Evolutionary conservation across 306 rosid genomes (phyloP).

Genomic region (Rosa multiflora): DNA sequence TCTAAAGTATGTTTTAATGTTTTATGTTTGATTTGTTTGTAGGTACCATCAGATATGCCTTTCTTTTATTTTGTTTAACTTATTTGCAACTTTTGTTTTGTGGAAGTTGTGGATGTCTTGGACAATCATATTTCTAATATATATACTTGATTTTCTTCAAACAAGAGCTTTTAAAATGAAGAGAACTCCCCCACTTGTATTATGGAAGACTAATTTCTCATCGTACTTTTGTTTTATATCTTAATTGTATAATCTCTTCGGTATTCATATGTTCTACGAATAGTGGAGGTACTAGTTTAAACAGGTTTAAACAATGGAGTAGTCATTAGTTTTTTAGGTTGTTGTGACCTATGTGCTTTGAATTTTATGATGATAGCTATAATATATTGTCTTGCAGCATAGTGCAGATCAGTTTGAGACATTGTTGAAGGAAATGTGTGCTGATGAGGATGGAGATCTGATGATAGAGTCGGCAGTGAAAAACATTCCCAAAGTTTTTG

Average conservation of each 20-base stretch:
- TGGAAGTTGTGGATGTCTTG: background rate
- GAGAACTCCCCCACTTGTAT: background rate
- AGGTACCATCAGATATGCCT: background rate
- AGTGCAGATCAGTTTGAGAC: conserved; percentile 96
- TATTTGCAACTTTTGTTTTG: background rate
- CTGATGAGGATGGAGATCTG: conserved; percentile 94
- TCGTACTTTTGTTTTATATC: background rate
- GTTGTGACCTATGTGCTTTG: conserved; percentile 5
- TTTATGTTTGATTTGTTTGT: conserved; percentile 13
- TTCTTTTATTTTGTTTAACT: background rate
- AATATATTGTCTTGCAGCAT: conserved; percentile 77
- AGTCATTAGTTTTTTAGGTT: background rate
- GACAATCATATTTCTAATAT: background rate
- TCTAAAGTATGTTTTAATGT: conserved; percentile 65
- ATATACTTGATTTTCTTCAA: background rate
- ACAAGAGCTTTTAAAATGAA: background rate
- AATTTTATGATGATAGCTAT: conserved; percentile 24
- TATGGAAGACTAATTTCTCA: background rate
- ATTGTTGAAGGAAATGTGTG: conserved; percentile 88
- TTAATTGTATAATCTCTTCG: background rate
- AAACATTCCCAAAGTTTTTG: conserved; percentile 89
- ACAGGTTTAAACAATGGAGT: background rate
- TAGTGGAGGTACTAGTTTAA: conserved; percentile 2
- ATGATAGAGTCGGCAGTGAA: conserved; percentile 91
- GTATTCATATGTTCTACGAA: background rate